Base-by-base conservation (phyloP, 192 early-diverging fungal species). In the Borealophlyctis nickersoniae region DNA sequence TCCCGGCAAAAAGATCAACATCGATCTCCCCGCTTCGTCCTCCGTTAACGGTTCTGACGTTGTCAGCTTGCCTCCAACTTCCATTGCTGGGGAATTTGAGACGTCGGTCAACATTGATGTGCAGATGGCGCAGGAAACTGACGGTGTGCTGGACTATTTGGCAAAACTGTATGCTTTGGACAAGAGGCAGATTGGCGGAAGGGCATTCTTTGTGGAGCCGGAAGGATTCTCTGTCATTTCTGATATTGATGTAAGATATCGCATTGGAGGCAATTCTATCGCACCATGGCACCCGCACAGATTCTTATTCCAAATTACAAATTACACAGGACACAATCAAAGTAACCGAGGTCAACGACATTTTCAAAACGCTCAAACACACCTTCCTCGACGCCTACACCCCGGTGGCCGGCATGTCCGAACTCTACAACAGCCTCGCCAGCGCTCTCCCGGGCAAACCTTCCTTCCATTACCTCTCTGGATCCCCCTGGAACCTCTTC, bases 251-350 rank as follows among this genome's bases (percentile, higher is more conserved):
- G n/a, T 28, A 16, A n/a, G n/a, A n/a, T n/a, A n/a, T n/a, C n/a
- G n/a, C n/a, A n/a, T n/a, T n/a, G n/a, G n/a, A n/a, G n/a, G n/a
- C n/a, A n/a, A n/a, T n/a, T n/a, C n/a, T n/a, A n/a, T n/a, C n/a
- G n/a, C n/a, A n/a, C n/a, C n/a, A n/a, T n/a, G n/a, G n/a, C n/a
- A n/a, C n/a, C n/a, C n/a, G n/a, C n/a, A n/a, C n/a, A n/a, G n/a
- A n/a, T n/a, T n/a, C n/a, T n/a, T n/a, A n/a, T n/a, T n/a, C n/a
- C n/a, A n/a, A n/a, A n/a, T n/a, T n/a, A n/a, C n/a, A n/a, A n/a
- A n/a, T n/a, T n/a, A n/a, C 9, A 55, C 50, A 65, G 33, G 69
- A 70, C 58, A 70, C 69, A 4, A 70, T 70, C 54, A 70, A 70
- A 35, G 27, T 70, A 2, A 45, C 62, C 26, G 69, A 70, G 33